phyloP scores from a whole-genome alignment of 31 red algal species.

The Odonthalia washingtoniensis region DNA sequence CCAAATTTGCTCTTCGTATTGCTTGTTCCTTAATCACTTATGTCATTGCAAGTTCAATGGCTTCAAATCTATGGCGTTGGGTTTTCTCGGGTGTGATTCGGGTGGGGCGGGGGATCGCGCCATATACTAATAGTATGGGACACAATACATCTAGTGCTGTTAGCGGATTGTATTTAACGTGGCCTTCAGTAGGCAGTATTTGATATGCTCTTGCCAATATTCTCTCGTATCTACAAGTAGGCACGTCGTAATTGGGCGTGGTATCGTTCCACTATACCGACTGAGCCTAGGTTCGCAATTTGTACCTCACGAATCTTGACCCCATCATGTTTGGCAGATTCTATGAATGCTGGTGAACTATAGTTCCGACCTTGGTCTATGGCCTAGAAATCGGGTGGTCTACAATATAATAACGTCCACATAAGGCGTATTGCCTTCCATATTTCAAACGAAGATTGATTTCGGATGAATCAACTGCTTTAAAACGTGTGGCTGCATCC shows the following conservation, averaged over 20 bases:
- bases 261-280: constrained; percentile 2
- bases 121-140: constrained; percentile 44
- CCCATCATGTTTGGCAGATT: neutral
- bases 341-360: neutral
- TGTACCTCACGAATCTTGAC: neutral
- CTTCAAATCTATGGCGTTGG: constrained; percentile 8
- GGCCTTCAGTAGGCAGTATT: constrained; percentile 27
- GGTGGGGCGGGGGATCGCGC: constrained; percentile 27
- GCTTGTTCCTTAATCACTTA: constrained; percentile 43
- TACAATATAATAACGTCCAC: neutral
- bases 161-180: constrained; percentile 3
- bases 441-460: neutral
- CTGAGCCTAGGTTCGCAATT: neutral
- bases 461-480: neutral
- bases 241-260: neutral
- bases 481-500: too few relatives aligned
- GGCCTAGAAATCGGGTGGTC: neutral
- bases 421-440: neutral
- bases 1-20: constrained; percentile 26
- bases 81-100: neutral
- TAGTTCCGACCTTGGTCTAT: constrained; percentile 9
- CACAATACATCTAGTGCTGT: constrained; percentile 39
- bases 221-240: neutral
- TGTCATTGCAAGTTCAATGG: constrained; percentile 20
- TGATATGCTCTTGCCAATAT: neutral